Evolutionary conservation across 805 yeast species (phyloP), one percentile per base, ranked within the genome.

Genomic region (Brettanomyces naardenensis): DNA sequence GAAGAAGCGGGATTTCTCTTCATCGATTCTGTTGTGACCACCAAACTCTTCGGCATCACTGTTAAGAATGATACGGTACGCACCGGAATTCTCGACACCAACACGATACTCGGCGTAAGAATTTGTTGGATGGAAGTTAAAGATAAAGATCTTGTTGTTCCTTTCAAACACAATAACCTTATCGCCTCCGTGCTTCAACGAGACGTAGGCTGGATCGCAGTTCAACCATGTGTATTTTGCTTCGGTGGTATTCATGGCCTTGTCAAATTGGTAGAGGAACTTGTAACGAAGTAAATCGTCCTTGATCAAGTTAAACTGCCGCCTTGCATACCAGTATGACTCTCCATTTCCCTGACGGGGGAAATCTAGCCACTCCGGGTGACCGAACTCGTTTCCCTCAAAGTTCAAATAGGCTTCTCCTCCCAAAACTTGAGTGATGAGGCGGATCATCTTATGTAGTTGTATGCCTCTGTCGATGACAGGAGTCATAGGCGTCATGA

Each of bases 321-420:
- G 76, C 55, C 97, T 75, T 2, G 97, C 96, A 54, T 92, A 90
- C 62, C 85, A 92, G 62, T 84, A 90, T 15, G 92, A 80, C 57
- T 87, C 88, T 20, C 71, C 71, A 61, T 90, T 92, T 26, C 95
- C 96, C 21, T 47, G 80, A 52, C 96, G 78, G 11, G 98, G 97
- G 70, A 90, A 92, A 61, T 90, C 98, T 37, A 92, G 73, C 98
- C 98, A 90, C 58, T 90, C 98, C 3, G 97, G 98, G 53, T 90
- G 98, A 14, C 98, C 98, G 64, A 92, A 90, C 62, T 90, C 98
- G 54, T 90, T 90, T 41, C 98, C 97, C 67, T 90, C 97, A 58
- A 90, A 90, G 58, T 89, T 90, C 55, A 90, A 72, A 55, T 90
- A 90, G 0, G 95, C 96, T 61, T 90, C 97, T 40, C 98, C 98